Evolutionary conservation across 306 rosid species (phyloP), one percentile per base, ranked within the genome.

Genomic region (Rosa chinensis): DNA sequence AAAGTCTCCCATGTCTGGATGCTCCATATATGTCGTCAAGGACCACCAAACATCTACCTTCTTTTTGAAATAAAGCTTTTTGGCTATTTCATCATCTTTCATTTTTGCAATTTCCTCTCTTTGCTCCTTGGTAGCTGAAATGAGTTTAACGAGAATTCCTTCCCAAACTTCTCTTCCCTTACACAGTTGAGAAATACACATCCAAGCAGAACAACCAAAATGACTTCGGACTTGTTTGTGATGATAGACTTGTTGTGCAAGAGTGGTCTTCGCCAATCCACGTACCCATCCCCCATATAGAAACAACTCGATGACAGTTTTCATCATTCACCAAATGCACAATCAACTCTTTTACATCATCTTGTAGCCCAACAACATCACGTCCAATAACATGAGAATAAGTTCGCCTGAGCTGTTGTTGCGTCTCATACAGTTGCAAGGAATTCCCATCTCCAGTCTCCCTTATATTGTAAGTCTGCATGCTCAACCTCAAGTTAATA

Each of bases 331-430:
- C 28, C 45, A 78, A 23, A 35, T 23, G 10, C 28, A 3, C 45
- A 23, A 53, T 52, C 40, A 69, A 13, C 3, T 42, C 17, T 0
- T 40, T 25, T 14, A 69, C 28, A 20, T 70, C 45, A 12, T 78
- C 3, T 0, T 39, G 76, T 5, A 78, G 39, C 17, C 81, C 81
- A 6, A 68, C 75, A 9, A 55, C 67, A 8, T 69, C 50, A 9
- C 3, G 4, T 5, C 58, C 75, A 12, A 6, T 3, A 69, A 17
- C 16, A 50, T 64, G 64, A 45, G 28, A 45, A 18, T 40, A 77
- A 45, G 63, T 58, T 86, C 52, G 75, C 90, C 45, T 87, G 77
- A 77, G 85, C 63, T 84, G 83, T 80, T 20, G 66, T 25, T 61
- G 66, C 40, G 4, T 56, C 62, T 56, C 12, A 62, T 10, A 62